Evolutionary conservation across 805 yeast species (phyloP), one percentile per base, ranked within the genome.

Genomic region (Kodamaea lidongshanica): DNA sequence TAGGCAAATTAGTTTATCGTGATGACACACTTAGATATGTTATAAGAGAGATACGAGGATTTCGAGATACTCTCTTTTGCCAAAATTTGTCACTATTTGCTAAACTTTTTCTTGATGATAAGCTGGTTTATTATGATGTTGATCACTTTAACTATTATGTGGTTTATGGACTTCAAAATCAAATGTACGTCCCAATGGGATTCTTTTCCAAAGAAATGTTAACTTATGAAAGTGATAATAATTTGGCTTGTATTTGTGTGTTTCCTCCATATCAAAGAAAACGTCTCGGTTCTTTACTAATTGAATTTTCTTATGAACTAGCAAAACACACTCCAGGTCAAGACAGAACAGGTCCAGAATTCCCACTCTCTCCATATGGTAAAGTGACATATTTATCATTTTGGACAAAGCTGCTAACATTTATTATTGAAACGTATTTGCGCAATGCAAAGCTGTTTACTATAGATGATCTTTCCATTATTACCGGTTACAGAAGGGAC

Each of bases 201-300:
- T 92, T 86, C 50, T 92, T 86, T 48, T 87, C 96, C 9, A 83
- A 84, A 44, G 98, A 92, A 47, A 59, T 80, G 25, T 60, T 81
- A 0, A 78, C 95, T 0, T 75, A 77, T 70, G 89, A 83, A 31
- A 69, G 74, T 30, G 84, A 88, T 52, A 60, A 56, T 32, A 92
- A 89, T 49, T 61, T 92, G 21, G 96, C 96, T 0, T 92, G 97
- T 49, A 82, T 92, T 8, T 67, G 92, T 41, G 76, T 86, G 3
- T 83, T 92, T 38, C 98, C 98, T 1, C 96, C 96, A 3, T 92
- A 76, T 51, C 97, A 89, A 52, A 65, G 85, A 35, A 68, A 70
- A 23, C 79, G 75, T 6, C 52, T 88, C 15, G 98, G 97, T 0
- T 75, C 85, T 4, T 61, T 85, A 7, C 52, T 92, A 22, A 84